Evolutionary conservation across 2,329 filamentous ascomycete species (phyloP).

Genomic region (Aspergillus jensenii): DNA sequence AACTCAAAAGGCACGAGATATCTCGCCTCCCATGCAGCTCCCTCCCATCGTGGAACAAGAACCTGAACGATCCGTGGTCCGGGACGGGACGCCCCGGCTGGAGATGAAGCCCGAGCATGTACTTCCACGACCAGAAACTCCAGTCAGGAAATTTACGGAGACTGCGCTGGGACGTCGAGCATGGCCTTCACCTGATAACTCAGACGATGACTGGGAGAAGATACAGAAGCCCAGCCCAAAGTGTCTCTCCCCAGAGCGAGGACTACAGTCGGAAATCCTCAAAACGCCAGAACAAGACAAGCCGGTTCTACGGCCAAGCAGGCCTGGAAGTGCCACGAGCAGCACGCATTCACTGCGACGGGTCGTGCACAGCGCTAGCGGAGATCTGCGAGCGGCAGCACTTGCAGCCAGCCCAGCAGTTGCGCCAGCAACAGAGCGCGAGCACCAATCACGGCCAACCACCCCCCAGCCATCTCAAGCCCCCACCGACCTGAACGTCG

Average conservation of each 20-base stretch:
- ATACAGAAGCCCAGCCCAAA: slow-evolving; percentile 28
- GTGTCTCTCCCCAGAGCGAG: slow-evolving; percentile 12
- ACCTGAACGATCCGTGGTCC: slow-evolving; percentile 44
- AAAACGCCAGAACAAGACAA: slow-evolving; percentile 33
- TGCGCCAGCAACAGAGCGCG: slow-evolving; percentile 57
- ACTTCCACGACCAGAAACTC: slow-evolving; percentile 32
- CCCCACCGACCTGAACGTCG: slow-evolving; percentile 32
- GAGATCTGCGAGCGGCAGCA: slow-evolving; percentile 47
- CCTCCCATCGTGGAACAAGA: slow-evolving; percentile 54
- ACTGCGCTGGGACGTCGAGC: slow-evolving; percentile 30
- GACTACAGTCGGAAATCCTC: slow-evolving; percentile 37
- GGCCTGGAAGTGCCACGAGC: slow-evolving; percentile 33
- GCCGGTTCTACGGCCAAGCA: slow-evolving; percentile 42
- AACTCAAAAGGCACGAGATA: slow-evolving; percentile 23
- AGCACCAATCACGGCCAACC: slow-evolving; percentile 19
- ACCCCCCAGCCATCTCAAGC: slow-evolving; percentile 28
- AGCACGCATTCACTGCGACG: slow-evolving; percentile 59
- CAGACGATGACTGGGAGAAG: slow-evolving; percentile 18
- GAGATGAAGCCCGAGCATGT: slow-evolving; percentile 43
- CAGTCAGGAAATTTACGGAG: slow-evolving; percentile 34
- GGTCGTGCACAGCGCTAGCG: slow-evolving; percentile 66
- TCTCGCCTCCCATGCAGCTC: slow-evolving; percentile 45
- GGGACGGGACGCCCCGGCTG: slow-evolving; percentile 31
- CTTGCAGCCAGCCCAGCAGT: slow-evolving; percentile 67
- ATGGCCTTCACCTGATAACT: slow-evolving; percentile 30